A percentile compares a stretch with the other conserved stretches of the same genome.
phyloP scores from a whole-genome alignment of 805 yeast genomes.

The Hanseniaspora osmophila region DNA sequence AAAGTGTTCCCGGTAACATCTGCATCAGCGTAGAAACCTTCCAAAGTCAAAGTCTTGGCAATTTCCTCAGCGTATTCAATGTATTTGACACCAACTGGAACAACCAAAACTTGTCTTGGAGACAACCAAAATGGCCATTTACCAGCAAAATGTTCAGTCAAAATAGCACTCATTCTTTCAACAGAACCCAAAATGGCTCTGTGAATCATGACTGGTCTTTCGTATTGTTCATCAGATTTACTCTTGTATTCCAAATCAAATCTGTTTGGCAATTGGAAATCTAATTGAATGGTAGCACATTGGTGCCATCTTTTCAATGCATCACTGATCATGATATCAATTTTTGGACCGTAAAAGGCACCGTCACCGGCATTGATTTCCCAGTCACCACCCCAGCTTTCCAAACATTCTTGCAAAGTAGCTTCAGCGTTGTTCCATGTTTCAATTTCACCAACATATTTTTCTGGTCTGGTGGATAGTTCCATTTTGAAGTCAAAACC shows the following conservation, averaged over 20 bases:
- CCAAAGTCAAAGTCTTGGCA: constrained; percentile 48
- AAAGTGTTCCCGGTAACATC: constrained; percentile 91
- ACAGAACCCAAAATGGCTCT: constrained; percentile 97
- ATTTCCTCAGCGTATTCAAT: constrained; percentile 80
- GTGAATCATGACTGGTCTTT: constrained; percentile 97
- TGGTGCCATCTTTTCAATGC: constrained; percentile 95
- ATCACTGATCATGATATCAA: constrained; percentile 89
- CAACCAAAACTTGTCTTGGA: constrained; percentile 94
- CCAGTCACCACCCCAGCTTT: constrained; percentile 82
- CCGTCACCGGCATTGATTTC: constrained; percentile 95
- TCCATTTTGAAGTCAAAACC: constrained; percentile 96
- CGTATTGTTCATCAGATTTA: constrained; percentile 41
- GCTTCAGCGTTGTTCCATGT: constrained; percentile 89
- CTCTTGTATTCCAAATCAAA: constrained; percentile 81
- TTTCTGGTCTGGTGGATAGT: constrained; percentile 93
- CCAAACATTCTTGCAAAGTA: constrained; percentile 69
- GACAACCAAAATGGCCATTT: constrained; percentile 99
- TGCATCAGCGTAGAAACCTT: constrained; percentile 82
- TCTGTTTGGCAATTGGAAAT: constrained; percentile 93
- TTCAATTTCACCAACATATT: constrained; percentile 84
- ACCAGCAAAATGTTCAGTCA: constrained; percentile 96
- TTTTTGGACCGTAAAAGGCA: constrained; percentile 91
- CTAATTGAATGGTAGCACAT: constrained; percentile 97
- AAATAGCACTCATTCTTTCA: constrained; percentile 97
- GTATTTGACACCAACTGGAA: constrained; percentile 92